These are phyloP conservation scores for Amanita phalloides DNA, from an alignment of 768 basidiomycete genomes.

Conservation along the genomic window DNA sequence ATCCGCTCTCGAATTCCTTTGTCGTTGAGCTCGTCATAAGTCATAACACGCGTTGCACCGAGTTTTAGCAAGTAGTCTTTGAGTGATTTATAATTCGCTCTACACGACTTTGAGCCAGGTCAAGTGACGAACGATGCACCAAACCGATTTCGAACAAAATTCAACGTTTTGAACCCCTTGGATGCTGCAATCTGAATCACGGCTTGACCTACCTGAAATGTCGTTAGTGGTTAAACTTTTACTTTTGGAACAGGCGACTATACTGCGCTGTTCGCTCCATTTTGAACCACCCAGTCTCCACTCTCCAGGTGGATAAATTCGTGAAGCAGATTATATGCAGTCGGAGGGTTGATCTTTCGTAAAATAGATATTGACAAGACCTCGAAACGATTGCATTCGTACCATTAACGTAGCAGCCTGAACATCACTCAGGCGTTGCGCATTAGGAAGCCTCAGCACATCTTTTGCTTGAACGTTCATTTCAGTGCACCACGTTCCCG, in stretches of 20 bases:
- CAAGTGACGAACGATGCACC: constrained; percentile 7
- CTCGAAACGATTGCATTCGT: constrained; percentile 10
- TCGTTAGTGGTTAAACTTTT: neutral
- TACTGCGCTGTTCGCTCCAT: constrained; percentile 79
- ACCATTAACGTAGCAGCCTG: constrained; percentile 73
- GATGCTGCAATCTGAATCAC: constrained; percentile 80
- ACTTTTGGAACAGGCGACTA: constrained; percentile 13
- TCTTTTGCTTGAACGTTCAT: constrained; percentile 44
- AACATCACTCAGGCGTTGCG: constrained; percentile 37
- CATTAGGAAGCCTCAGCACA: constrained; percentile 47
- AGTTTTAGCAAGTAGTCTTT: constrained; percentile 40
- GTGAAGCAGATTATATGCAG: constrained; percentile 74
- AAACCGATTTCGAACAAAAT: constrained; percentile 68
- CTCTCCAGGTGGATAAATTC: constrained; percentile 52
- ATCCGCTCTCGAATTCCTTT: constrained; percentile 41
- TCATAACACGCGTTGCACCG: constrained; percentile 69
- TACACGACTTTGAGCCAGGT: constrained; percentile 12
- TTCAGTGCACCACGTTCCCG: constrained; percentile 66
- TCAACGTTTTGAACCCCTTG: constrained; percentile 65
- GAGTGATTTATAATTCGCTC: constrained; percentile 42
- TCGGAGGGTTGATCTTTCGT: constrained; percentile 66
- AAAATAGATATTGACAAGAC: neutral
- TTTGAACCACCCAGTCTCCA: constrained; percentile 80
- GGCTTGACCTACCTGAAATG: constrained; percentile 61
- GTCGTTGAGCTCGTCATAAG: constrained; percentile 64